Conservation (phyloP, 2,329 filamentous ascomycete genomes). For the Lachnum nothofagi region DNA sequence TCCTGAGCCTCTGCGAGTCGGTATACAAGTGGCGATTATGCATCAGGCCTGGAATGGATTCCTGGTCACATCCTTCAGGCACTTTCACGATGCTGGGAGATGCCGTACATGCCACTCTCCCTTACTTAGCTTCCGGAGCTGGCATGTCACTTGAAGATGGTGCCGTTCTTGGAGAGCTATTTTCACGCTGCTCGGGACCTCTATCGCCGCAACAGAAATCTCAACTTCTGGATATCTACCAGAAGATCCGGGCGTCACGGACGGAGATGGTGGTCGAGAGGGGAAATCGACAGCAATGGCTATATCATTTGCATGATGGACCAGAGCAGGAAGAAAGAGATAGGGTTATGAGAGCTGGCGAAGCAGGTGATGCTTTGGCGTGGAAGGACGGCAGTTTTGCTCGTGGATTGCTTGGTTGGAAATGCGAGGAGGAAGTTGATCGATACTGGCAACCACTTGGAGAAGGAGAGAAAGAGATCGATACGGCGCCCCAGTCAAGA, state of each 20-base stretch:
- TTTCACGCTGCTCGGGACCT: slow-evolving; percentile 35
- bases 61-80: slow-evolving; percentile 52
- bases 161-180: slow-evolving; percentile 51
- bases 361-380: slow-evolving; percentile 36
- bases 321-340: slow-evolving; percentile 55
- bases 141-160: slow-evolving; percentile 59
- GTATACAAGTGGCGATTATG: slow-evolving; percentile 59
- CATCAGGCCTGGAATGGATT: slow-evolving; percentile 49
- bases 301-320: slow-evolving; percentile 52
- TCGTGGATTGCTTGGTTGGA: slow-evolving; percentile 36
- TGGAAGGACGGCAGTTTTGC: slow-evolving; percentile 40
- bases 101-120: slow-evolving; percentile 59
- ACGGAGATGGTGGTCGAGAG: slow-evolving; percentile 56
- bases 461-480: slow-evolving; percentile 22
- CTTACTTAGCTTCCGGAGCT: slow-evolving; percentile 53
- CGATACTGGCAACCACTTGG: slow-evolving; percentile 2
- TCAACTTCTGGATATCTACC: slow-evolving; percentile 44
- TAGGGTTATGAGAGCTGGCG: slow-evolving; percentile 35
- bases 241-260: slow-evolving; percentile 51
- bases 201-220: slow-evolving; percentile 30
- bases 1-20: slow-evolving; percentile 51
- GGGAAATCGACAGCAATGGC: slow-evolving; percentile 56
- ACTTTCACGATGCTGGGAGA: slow-evolving; percentile 58
- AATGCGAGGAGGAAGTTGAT: slow-evolving; percentile 32
- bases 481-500: slow-evolving; percentile 20